Evolutionary conservation across 2,329 filamentous ascomycete species (phyloP), one percentile per base, ranked within the genome.

Genomic region (Xylaria multiplex): DNA sequence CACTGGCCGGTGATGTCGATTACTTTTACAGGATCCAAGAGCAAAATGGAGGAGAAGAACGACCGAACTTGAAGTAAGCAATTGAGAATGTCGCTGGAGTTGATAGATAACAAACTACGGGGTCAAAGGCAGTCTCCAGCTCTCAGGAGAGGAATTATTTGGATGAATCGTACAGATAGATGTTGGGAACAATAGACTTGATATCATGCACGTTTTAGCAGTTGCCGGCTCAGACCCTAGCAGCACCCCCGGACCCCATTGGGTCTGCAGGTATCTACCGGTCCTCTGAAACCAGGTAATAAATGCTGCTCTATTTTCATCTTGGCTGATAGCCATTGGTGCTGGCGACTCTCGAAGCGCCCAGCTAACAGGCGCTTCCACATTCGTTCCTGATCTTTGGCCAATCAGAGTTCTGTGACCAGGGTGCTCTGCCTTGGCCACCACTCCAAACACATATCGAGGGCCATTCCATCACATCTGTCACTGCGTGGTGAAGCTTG

Each of bases 391-490:
- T 42, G 48, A 24, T 32, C 8, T 8, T 53, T 13, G 52, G 56
- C 59, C 67, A 70, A 70, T 70, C 69, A 72, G 62, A 46, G 27
- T 5, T 5, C 32, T 19, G 30, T 14, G 62, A 73, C 70, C 61
- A 56, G 73, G 72, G 66, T 64, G 30, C 8, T 40, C 54, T 30
- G 64, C 59, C 65, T 71, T 63, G 69, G 64, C 62, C 37, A 52
- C 57, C 65, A 50, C 55, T 69, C 68, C 45, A 70, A 62, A 60
- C 64, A 62, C 52, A 59, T 66, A 43, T 53, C 57, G 42, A 61
- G 52, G 53, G 42, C 57, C 61, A 57, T 55, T 68, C 65, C 46
- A 71, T 75, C 73, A 74, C 73, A 74, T 72, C 69, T 72, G 62
- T 70, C 69, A 71, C 72, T 69, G 64, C 48, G 30, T 45, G 7